Evolutionary conservation across 2,329 filamentous ascomycete species (phyloP).

Genomic region (Penicillium paneum): DNA sequence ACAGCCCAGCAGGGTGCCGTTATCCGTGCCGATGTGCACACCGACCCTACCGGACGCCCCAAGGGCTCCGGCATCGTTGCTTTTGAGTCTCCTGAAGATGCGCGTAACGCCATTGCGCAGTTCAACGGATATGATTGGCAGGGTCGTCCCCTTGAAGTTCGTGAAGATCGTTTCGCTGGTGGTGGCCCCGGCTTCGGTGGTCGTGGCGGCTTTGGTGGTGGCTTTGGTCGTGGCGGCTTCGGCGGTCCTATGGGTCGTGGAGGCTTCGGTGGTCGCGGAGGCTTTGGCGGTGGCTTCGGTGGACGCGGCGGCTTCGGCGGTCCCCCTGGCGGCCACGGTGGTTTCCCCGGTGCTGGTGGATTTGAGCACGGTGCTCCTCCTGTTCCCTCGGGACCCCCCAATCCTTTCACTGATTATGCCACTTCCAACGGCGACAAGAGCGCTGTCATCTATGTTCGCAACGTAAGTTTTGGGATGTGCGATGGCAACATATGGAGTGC

Average conservation of each 20-base stretch:
- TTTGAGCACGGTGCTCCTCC: constrained; percentile 26
- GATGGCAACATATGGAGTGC: neutral
- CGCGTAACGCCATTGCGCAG: constrained; percentile 90
- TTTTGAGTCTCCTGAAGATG: constrained; percentile 92
- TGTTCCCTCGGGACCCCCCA: constrained; percentile 59
- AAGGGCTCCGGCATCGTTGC: constrained; percentile 97
- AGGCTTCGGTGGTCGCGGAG: constrained; percentile 49
- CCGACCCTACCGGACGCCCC: constrained; percentile 84
- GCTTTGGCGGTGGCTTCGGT: constrained; percentile 51
- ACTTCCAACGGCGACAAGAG: constrained; percentile 80
- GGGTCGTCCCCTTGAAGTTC: constrained; percentile 85
- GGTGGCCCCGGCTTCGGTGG: constrained; percentile 46
- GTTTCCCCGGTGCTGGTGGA: constrained; percentile 53
- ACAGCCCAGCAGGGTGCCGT: constrained; percentile 65
- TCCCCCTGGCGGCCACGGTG: constrained; percentile 38
- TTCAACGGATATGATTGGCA: constrained; percentile 99
- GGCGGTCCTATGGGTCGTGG: constrained; percentile 57
- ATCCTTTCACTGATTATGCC: constrained; percentile 91
- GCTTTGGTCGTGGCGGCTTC: constrained; percentile 52
- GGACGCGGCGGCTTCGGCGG: constrained; percentile 42
- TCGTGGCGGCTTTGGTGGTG: constrained; percentile 57
- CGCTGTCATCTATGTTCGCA: constrained; percentile 90
- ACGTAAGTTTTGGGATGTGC: constrained; percentile 62
- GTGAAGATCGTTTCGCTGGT: constrained; percentile 89
- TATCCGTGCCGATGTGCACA: constrained; percentile 91